Evolutionary conservation across 108 stramenopile species (phyloP), one percentile per base, ranked within the genome.

Genomic region (Cyclotella choctawhatcheeana): DNA sequence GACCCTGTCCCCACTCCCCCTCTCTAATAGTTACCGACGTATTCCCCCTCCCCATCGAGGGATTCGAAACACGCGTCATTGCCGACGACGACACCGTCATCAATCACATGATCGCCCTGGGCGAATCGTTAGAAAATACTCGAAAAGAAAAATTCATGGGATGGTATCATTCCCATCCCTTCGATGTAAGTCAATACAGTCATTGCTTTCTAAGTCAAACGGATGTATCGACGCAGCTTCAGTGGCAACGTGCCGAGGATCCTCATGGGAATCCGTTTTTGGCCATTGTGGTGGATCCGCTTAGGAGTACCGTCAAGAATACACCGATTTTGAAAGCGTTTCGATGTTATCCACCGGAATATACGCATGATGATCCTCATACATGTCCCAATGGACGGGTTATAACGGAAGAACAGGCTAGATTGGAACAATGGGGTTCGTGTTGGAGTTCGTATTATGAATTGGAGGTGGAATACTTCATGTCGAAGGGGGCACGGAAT

Each of bases 101-200:
- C 64, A 98, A 98, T 65, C 97, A 98, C 84, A 98, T 98, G 98
- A 99, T 98, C 79, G 80, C 89, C 18, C 84, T 99, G 5, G 92
- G 93, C 5, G 99, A 99, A 72, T 73, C 74, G n/a, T n/a, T 48
- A 4, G 47, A 48, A n/a, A 10, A n/a, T 48, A 48, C 47, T n/a
- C 8, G 47, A 4, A 48, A 48, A 48, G 47, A 48, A n/a, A 48
- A 48, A n/a, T 92, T 95, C 67, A 92, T 90, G 89, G 94, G 94
- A 35, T 99, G 98, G 99, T 99, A 99, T 77, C 99, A 99, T 75
- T 89, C 84, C 53, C 99, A 99, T 70, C 99, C 99, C 22, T 99
- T 99, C 69, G 99, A 99, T 63, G 86, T 98, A 8, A 87, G 91
- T 22, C 16, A 16, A 0, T 86, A 95, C 71, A 77, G 75, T 44